These are phyloP conservation scores for Clarireedia sp. DNA, from an alignment of 2,329 filamentous ascomycete genomes.

Conservation along the genomic window DNA sequence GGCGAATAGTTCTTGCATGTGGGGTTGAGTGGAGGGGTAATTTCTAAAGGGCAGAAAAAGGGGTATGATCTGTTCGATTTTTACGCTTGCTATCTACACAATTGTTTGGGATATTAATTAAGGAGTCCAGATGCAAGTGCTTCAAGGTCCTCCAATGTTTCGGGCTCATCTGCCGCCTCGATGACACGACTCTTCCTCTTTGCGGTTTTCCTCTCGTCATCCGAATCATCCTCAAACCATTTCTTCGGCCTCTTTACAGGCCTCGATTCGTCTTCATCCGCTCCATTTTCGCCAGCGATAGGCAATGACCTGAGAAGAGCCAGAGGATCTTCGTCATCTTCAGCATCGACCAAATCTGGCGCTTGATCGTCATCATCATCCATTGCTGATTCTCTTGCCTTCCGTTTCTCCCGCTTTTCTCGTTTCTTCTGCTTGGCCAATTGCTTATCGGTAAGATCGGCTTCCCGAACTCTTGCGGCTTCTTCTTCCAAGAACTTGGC, in stretches of 20 bases:
- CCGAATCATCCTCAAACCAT: conserved; percentile 66
- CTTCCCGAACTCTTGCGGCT: conserved; percentile 58
- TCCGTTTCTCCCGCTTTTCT: conserved; percentile 59
- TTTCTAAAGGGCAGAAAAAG: background rate
- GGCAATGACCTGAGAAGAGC: conserved; percentile 52
- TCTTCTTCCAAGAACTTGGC: conserved; percentile 72
- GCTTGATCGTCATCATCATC: conserved; percentile 30
- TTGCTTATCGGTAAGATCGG: conserved; percentile 77
- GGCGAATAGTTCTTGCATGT: background rate
- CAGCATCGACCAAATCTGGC: conserved; percentile 28
- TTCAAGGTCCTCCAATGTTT: conserved; percentile 74
- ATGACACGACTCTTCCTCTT: conserved; percentile 47
- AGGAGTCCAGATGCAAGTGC: conserved; percentile 67
- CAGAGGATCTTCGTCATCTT: conserved; percentile 45
- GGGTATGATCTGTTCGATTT: conserved; percentile 4
- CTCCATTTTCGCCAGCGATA: conserved; percentile 35
- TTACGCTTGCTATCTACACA: background rate
- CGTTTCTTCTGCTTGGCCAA: conserved; percentile 68
- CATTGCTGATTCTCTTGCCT: conserved; percentile 53
- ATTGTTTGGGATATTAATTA: conserved; percentile 29
- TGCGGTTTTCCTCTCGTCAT: conserved; percentile 36
- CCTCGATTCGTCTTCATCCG: conserved; percentile 44
- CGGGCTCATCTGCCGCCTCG: conserved; percentile 59
- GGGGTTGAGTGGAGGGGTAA: conserved; percentile 4
- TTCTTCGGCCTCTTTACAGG: conserved; percentile 64